A percentile compares a stretch with the other conserved stretches of the same genome.
Conservation (phyloP, 495 filamentous ascomycete species). For the Lepraria neglecta region DNA sequence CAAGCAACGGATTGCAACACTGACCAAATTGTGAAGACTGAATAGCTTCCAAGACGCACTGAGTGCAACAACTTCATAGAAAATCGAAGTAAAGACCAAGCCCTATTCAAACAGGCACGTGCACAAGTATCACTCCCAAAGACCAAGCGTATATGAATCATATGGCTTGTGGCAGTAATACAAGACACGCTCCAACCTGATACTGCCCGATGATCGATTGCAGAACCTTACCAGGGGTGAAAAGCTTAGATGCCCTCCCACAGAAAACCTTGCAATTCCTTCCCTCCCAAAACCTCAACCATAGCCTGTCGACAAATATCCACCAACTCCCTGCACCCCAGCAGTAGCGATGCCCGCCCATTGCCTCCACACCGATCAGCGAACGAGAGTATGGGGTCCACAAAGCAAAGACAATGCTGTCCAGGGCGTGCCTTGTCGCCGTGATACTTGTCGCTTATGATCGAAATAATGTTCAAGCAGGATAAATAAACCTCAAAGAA, state of each 20-base stretch:
- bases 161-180: too few relatives aligned
- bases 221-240: too few relatives aligned
- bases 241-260: constrained; percentile 21
- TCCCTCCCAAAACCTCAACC: constrained; percentile 16
- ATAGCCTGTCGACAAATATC: constrained; percentile 20
- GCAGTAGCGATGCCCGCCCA: constrained; percentile 1
- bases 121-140: too few relatives aligned
- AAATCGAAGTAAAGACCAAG: too few relatives aligned
- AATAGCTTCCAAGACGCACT: too few relatives aligned
- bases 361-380: constrained; percentile 23
- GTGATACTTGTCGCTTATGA: constrained; percentile 25
- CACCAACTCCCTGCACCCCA: constrained; percentile 22
- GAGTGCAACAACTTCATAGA: too few relatives aligned
- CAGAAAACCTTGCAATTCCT: constrained; percentile 21
- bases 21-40: too few relatives aligned
- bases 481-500: constrained; percentile 24
- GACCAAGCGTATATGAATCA: too few relatives aligned
- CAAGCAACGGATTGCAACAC: too few relatives aligned
- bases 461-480: constrained; percentile 23
- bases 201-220: too few relatives aligned
- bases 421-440: constrained; percentile 12
- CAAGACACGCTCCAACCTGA: too few relatives aligned
- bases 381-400: constrained; percentile 19
- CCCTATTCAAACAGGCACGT: too few relatives aligned
- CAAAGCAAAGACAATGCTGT: constrained; percentile 26